Percentiles rank a stretch among this genome's conserved stretches.
Evolutionary conservation across 2,329 filamentous ascomycete genomes (phyloP).

Genomic region (Neurospora crassa): DNA sequence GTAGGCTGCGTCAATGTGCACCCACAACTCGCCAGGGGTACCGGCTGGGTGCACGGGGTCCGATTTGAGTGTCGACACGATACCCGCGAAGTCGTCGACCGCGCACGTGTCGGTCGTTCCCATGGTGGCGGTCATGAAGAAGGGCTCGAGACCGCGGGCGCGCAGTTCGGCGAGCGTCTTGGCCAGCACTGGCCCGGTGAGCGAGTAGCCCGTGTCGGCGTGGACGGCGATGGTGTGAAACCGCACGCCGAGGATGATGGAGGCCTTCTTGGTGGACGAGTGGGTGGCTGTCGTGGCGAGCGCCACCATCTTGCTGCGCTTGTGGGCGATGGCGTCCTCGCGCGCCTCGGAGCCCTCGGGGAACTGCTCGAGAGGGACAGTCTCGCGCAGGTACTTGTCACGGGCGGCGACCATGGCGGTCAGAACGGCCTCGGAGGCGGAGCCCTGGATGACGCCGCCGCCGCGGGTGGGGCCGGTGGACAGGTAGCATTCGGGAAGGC

Average conservation of each 20-base stretch:
- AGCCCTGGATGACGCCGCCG: conserved; percentile 91
- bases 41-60: conserved; percentile 18
- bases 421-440: conserved; percentile 77
- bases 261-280: conserved; percentile 78
- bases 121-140: conserved; percentile 74
- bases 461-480: conserved; percentile 62
- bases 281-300: conserved; percentile 73
- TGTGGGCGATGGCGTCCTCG: conserved; percentile 59
- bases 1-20: conserved; percentile 90
- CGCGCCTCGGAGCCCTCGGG: conserved; percentile 45
- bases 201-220: conserved; percentile 54
- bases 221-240: conserved; percentile 60
- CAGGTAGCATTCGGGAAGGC: conserved; percentile 62
- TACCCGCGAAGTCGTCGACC: conserved; percentile 68
- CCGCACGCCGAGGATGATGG: conserved; percentile 75
- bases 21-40: conserved; percentile 56
- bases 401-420: conserved; percentile 81
- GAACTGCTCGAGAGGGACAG: conserved; percentile 38
- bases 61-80: conserved; percentile 40
- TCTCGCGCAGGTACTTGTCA: conserved; percentile 63
- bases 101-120: conserved; percentile 86
- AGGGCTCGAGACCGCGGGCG: conserved; percentile 65
- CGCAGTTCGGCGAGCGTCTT: conserved; percentile 55
- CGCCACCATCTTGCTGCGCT: conserved; percentile 66
- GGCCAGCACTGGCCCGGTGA: conserved; percentile 57